Evolutionary conservation across 2,329 filamentous ascomycete species (phyloP), one percentile per base, ranked within the genome.

Genomic region (Xylariales sp.): DNA sequence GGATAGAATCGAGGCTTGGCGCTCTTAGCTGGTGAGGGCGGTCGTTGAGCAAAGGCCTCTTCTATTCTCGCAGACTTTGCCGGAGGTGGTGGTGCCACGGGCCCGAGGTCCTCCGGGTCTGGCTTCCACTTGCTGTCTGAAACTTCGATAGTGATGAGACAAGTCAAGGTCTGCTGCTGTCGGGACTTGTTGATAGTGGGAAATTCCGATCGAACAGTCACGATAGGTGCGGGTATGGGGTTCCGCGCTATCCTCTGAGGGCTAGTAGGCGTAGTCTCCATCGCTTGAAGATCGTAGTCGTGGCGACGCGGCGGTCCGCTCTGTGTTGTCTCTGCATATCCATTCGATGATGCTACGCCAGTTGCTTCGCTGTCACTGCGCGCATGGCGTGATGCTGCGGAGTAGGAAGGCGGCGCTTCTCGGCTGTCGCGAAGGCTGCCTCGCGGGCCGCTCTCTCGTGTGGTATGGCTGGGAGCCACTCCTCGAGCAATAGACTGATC

Each of bases 191-290:
- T 96, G 53, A 98, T 77, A 2, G 93, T 97, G 1, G 93, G 93
- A 56, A 96, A 98, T 62, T 98, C 93, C 57, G 91, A 97, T 42
- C 91, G 86, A 33, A 98, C 85, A 1, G 88, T 95, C n/a, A 98
- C 89, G 1, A 80, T 85, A 1, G 93, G 93, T 5, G 89, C 71
- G 1, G 93, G 90, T 41, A 97, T 96, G 0, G 89, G 88, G 50
- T 95, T 95, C 52, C 84, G 86, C 8, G 81, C 74, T 15, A 84
- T 74, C 5, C 74, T 65, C 25, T 85, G 81, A 5, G 88, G 85
- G 61, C 81, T 89, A 46, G 78, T 77, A 14, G 94, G 72, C 23
- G 82, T 85, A 0, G 87, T 88, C 61, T 96, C 91, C 88, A 96
- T 95, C 4, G 90, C 89, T 60, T 97, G 91, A 13, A 95, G 79